These are phyloP conservation scores for Didymella keratinophila DNA, from an alignment of 2,329 filamentous ascomycete species.

Conservation along the genomic window DNA sequence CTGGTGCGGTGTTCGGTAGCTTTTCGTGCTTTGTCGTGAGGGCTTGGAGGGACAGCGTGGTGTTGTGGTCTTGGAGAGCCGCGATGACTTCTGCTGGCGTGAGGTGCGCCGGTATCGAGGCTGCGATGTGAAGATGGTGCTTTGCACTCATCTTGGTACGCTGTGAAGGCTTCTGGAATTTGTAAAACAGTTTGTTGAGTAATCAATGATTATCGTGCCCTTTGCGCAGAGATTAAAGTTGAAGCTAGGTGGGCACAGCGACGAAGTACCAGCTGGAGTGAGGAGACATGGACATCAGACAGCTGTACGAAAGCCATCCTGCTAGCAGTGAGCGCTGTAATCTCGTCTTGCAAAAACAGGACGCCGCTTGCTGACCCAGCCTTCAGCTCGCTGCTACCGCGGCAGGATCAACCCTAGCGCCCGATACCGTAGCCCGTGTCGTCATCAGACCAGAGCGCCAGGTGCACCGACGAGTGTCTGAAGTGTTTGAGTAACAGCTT, in stretches of 20 bases:
- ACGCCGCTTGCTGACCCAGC: constrained; percentile 11
- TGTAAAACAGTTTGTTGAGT: neutral
- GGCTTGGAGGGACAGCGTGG: constrained; percentile 44
- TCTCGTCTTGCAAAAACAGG: too few relatives aligned
- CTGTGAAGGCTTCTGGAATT: neutral
- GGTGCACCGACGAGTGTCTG: neutral
- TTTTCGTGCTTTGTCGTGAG: constrained; percentile 42
- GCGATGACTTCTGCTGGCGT: constrained; percentile 36
- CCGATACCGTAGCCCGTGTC: neutral
- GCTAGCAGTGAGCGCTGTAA: too few relatives aligned
- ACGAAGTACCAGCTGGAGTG: too few relatives aligned
- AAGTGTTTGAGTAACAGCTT: neutral
- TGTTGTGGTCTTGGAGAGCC: constrained; percentile 48
- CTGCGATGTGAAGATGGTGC: constrained; percentile 43
- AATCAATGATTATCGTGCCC: neutral
- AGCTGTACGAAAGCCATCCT: too few relatives aligned
- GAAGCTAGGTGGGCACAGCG: too few relatives aligned
- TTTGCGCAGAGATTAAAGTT: neutral
- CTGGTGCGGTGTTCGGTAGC: constrained; percentile 31
- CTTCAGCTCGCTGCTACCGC: constrained; percentile 12
- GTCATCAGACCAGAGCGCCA: neutral
- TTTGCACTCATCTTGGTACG: constrained; percentile 35
- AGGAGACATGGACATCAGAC: too few relatives aligned
- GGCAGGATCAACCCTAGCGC: constrained; percentile 4
- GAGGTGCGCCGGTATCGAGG: constrained; percentile 40